Evolutionary conservation across 2,329 filamentous ascomycete species (phyloP).

Genomic region (Falciphora oryzae): DNA sequence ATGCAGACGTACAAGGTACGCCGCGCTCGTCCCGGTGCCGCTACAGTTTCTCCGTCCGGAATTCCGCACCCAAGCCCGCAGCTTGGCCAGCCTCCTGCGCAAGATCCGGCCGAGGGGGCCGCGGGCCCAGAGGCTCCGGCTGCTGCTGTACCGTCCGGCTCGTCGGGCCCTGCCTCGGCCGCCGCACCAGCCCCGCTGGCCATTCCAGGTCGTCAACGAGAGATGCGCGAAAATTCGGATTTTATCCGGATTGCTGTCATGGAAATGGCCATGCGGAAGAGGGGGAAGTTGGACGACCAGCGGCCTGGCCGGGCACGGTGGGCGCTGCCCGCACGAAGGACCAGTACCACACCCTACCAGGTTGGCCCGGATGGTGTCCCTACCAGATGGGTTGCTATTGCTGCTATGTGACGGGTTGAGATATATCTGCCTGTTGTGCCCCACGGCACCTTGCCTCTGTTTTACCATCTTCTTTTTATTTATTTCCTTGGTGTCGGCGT

Average conservation of each 20-base stretch:
- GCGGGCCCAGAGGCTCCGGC: background rate
- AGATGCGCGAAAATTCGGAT: constrained; percentile 64
- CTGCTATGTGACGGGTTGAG: background rate
- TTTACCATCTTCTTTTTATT: background rate
- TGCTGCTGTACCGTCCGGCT: background rate
- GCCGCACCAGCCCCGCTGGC: constrained; percentile 11
- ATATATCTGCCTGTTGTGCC: background rate
- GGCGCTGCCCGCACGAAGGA: constrained; percentile 60
- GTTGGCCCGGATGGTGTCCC: constrained; percentile 54
- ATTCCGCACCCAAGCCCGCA: constrained; percentile 11
- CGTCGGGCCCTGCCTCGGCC: background rate
- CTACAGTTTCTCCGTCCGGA: background rate
- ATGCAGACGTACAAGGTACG: constrained; percentile 66
- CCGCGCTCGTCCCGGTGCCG: constrained; percentile 35
- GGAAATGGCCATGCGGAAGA: constrained; percentile 66
- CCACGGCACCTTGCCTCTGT: background rate
- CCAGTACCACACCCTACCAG: constrained; percentile 46
- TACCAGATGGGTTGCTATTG: constrained; percentile 47
- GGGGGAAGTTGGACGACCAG: constrained; percentile 60
- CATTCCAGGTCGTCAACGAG: constrained; percentile 50
- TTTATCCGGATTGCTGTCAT: constrained; percentile 67
- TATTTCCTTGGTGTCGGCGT: background rate
- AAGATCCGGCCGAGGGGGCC: background rate
- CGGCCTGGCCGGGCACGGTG: constrained; percentile 62
- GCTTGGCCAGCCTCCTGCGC: background rate